Base-by-base conservation (phyloP, 1,284 basidiomycete species). In the Abortiporus biennis region DNA sequence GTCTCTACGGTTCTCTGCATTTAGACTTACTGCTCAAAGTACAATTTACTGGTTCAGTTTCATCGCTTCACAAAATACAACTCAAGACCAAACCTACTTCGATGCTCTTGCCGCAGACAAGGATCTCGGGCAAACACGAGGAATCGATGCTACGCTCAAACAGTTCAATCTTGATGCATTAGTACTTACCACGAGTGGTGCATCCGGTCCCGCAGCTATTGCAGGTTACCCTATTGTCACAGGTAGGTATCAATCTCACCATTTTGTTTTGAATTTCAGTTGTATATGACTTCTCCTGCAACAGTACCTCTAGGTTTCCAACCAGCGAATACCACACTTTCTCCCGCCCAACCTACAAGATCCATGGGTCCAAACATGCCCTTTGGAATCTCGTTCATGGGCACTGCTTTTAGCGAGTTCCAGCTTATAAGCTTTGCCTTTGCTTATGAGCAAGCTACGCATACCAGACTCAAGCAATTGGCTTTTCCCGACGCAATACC, bases 371-470 rank as follows among this genome's bases (percentile, higher is more conserved):
- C 69, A 2, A 68, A 69, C 20, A 49, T 67, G 42, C 75, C 75
- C 0, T 72, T 75, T 32, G 75, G 75, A 1, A 51, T 78, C 27
- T 56, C 66, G 25, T 77, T 78, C 51, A 57, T 72, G 34, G 71
- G 73, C 24, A 69, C 66, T 3, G 74, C 73, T 8, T 76, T 66
- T 53, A 71, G 66, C 53, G 74, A 78, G 48, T 68, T 67, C 40
- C 52, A 68, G 27, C 57, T 78, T 40, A 62, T 77, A 21, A 53
- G 63, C 3, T 69, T 65, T 41, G 76, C 71, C 17, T 76, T 72
- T 52, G 72, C 73, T 12, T 78, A 70, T 45, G 76, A 78, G 57
- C 74, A 78, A 50, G 67, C 68, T 20, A 79, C 75, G 3, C 64
- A 67, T 25, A 66, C 61, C 16, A 59, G 75, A 8, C 47, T 69